These are phyloP conservation scores for Lyophyllum semitale DNA, from an alignment of 768 basidiomycete species.

Conservation along the genomic window DNA sequence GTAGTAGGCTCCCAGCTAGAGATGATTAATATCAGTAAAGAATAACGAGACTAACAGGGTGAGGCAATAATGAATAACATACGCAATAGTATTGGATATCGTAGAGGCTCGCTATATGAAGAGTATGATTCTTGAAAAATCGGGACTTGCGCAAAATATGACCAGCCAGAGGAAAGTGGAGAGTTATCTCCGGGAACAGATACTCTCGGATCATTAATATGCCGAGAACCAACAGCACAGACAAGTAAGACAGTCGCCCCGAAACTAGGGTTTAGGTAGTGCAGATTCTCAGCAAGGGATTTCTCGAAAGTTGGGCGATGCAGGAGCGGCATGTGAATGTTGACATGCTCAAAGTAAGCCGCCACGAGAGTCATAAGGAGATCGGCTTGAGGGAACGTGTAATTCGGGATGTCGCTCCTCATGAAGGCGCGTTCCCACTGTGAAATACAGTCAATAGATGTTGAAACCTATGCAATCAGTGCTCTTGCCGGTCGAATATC, in stretches of 20 bases:
- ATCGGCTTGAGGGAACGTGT: constrained; percentile 49
- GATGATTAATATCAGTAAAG: constrained; percentile 6
- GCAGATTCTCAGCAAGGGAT: constrained; percentile 45
- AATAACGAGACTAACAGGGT: too few species aligned
- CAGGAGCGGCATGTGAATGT: constrained; percentile 64
- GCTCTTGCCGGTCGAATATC: constrained; percentile 27
- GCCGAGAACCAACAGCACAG: constrained; percentile 67
- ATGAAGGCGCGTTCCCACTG: constrained; percentile 37
- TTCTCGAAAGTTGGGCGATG: constrained; percentile 69
- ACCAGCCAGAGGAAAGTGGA: constrained; percentile 58
- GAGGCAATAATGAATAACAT: constrained; percentile 23
- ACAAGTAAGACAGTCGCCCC: constrained; percentile 62
- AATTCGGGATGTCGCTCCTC: constrained; percentile 19
- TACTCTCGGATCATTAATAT: constrained; percentile 57
- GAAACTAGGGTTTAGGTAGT: constrained; percentile 52
- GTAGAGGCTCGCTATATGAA: constrained; percentile 63
- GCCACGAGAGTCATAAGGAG: constrained; percentile 55
- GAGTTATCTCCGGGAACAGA: constrained; percentile 36
- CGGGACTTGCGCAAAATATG: constrained; percentile 68
- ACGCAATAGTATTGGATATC: constrained; percentile 71
- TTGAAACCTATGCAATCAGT: constrained; percentile 9
- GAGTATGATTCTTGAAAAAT: constrained; percentile 58
- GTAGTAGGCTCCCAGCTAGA: constrained; percentile 51
- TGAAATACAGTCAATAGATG: not conserved
- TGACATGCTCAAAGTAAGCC: constrained; percentile 60